Percentiles rank a stretch among this genome's conserved stretches.
These are phyloP conservation scores for Hypoxylon crocopeplum DNA, from an alignment of 495 filamentous ascomycete genomes.

Conservation along the genomic window DNA sequence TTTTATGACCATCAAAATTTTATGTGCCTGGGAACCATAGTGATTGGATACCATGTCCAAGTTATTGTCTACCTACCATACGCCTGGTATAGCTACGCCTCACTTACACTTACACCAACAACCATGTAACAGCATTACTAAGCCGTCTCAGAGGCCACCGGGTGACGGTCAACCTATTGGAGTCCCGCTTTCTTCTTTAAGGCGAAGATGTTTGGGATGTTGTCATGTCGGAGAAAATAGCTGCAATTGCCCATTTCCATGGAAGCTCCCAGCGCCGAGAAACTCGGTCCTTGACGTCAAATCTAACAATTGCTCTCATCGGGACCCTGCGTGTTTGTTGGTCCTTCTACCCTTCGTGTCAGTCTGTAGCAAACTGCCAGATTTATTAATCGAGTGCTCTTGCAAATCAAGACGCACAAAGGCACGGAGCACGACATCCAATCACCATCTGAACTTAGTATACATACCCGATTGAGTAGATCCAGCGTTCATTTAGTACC, in stretches of 20 bases:
- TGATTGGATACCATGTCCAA: too few relatives aligned
- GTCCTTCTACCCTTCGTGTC: conserved; percentile 8
- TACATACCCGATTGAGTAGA: too few relatives aligned
- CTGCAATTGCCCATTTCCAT: conserved; percentile 27
- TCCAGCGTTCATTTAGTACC: too few relatives aligned
- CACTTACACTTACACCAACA: too few relatives aligned
- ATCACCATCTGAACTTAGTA: too few relatives aligned
- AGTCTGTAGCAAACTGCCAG: conserved; percentile 26
- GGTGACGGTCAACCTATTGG: conserved; percentile 5
- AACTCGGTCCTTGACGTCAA: conserved; percentile 3
- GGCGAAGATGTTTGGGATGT: conserved; percentile 18
- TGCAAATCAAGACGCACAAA: not conserved
- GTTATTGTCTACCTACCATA: too few relatives aligned
- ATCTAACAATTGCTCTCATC: conserved; percentile 11
- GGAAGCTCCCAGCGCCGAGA: conserved; percentile 8
- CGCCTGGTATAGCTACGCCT: too few relatives aligned
- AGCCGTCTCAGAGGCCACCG: not conserved
- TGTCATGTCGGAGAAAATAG: conserved; percentile 36
- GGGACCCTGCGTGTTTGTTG: conserved; percentile 22
- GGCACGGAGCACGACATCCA: not conserved
- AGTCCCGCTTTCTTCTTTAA: not conserved
- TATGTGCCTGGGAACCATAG: too few relatives aligned
- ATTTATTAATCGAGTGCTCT: not conserved
- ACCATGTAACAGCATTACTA: not conserved
- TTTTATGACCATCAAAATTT: too few relatives aligned